Percentiles rank a stretch among this genome's conserved stretches.
phyloP scores from a whole-genome alignment of 2,329 filamentous ascomycete species.

The Cadophora sp. region DNA sequence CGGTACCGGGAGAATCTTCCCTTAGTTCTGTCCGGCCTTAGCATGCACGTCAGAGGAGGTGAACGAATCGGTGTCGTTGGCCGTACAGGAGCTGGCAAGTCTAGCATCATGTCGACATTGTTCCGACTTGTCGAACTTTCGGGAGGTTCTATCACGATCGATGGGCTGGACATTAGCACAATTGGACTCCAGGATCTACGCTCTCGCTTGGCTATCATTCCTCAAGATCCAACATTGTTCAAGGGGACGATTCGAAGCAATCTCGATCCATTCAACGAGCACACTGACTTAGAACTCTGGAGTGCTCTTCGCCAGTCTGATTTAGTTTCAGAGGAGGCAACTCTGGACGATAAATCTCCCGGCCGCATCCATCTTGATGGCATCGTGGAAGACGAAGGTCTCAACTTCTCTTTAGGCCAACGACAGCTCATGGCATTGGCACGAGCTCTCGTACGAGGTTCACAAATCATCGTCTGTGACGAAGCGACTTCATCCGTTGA shows the following conservation, averaged over 20 bases:
- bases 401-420: slow-evolving; percentile 96
- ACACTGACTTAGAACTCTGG: slow-evolving; percentile 80
- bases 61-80: slow-evolving; percentile 85
- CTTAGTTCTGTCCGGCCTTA: slow-evolving; percentile 73
- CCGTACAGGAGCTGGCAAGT: slow-evolving; percentile 83
- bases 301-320: slow-evolving; percentile 78
- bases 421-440: slow-evolving; percentile 95
- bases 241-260: slow-evolving; percentile 80
- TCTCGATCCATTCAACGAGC: slow-evolving; percentile 81
- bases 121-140: slow-evolving; percentile 77
- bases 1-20: slow-evolving; percentile 76
- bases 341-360: slow-evolving; percentile 46
- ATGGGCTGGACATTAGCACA: slow-evolving; percentile 72
- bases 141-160: slow-evolving; percentile 66
- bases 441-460: slow-evolving; percentile 84
- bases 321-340: slow-evolving; percentile 61
- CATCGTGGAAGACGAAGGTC: slow-evolving; percentile 88
- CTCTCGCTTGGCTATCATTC: slow-evolving; percentile 80
- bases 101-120: slow-evolving; percentile 81
- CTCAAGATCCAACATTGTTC: slow-evolving; percentile 85
- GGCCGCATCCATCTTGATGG: slow-evolving; percentile 81
- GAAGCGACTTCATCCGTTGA: slow-evolving; percentile 94
- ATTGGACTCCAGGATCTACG: slow-evolving; percentile 79
- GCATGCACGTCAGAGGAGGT: slow-evolving; percentile 75
- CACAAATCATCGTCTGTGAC: slow-evolving; percentile 94